Percentiles rank a stretch among this genome's conserved stretches.
phyloP scores from a whole-genome alignment of 1,284 basidiomycete genomes.

The Fomitopsis schrenkii region DNA sequence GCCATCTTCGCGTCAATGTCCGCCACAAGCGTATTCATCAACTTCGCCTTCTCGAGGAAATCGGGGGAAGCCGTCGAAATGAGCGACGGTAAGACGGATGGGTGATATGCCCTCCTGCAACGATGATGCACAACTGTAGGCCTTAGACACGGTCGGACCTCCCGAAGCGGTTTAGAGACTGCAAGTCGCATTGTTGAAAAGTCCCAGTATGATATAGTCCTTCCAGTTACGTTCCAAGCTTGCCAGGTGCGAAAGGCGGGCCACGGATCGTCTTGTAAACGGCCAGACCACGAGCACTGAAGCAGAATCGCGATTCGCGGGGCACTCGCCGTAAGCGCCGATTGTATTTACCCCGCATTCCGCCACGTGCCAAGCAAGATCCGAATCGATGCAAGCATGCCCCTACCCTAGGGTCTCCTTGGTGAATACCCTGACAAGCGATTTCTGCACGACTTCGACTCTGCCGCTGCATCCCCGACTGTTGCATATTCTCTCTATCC shows the following conservation, averaged over 20 bases:
- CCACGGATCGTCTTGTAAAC: neutral
- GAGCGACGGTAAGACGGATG: constrained; percentile 67
- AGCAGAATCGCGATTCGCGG: too few relatives aligned
- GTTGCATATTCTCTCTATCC: neutral
- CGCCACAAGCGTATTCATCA: constrained; percentile 65
- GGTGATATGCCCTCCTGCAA: constrained; percentile 46
- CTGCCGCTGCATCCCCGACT: neutral
- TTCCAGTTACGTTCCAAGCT: too few relatives aligned
- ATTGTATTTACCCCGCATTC: constrained; percentile 6
- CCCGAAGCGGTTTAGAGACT: neutral
- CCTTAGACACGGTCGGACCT: constrained; percentile 3
- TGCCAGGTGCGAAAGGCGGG: neutral
- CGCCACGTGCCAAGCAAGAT: neutral
- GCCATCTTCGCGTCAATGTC: constrained; percentile 60
- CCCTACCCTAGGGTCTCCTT: neutral
- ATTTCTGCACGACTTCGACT: neutral
- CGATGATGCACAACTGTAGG: neutral
- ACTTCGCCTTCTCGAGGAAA: constrained; percentile 59
- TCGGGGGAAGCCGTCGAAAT: constrained; percentile 63
- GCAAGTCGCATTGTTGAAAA: neutral
- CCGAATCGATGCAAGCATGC: neutral
- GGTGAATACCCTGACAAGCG: neutral
- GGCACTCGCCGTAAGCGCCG: neutral
- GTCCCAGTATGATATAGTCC: neutral
- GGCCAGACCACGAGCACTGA: neutral